Evolutionary conservation across 306 rosid genomes (phyloP), one percentile per base, ranked within the genome.

Genomic region (Lathyrus oleraceus): DNA sequence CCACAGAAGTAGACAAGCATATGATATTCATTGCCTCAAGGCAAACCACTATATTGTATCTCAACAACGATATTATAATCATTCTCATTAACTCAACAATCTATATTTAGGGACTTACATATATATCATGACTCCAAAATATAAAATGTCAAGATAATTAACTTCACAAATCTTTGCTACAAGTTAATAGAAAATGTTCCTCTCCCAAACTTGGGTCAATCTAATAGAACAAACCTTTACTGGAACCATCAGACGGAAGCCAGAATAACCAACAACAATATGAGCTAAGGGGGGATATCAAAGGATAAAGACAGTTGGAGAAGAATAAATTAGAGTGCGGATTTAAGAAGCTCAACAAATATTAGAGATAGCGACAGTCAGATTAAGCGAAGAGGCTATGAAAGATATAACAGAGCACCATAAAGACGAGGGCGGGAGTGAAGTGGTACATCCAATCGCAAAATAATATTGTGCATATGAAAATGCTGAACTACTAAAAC

Each of bases 1-100:
- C 91, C 78, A 87, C 67, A 86, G 77, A 87, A 82, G 65, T 67
- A 81, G 73, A 76, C 76, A 76, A 61, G 71, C 79, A 82, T 66
- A 76, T 78, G 74, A 68, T 65, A 77, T 78, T 60, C 47, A 77
- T 76, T 81, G 82, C 75, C 85, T 61, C 36, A 30, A 56, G 72
- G 82, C 78, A 85, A 77, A 51, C 76, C 25, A 44, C 66, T 64
- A 72, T 61, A 28, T 54, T 74, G 52, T 72, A 79, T 64, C 77
- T 38, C 69, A 70, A 64, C 11, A 43, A 6, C 6, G 2, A 67
- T 64, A 69, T 63, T 65, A 61, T 65, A 45, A 72, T 43, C 56
- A 64, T 69, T 16, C 17, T 15, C 51, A 47, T 43, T 44, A 45
- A 57, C 44, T 70, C 44, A 21, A 70, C 49, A 23, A 65, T 73